Base-by-base conservation (phyloP, 75 land plant genomes). In the Azolla pinnata region DNA sequence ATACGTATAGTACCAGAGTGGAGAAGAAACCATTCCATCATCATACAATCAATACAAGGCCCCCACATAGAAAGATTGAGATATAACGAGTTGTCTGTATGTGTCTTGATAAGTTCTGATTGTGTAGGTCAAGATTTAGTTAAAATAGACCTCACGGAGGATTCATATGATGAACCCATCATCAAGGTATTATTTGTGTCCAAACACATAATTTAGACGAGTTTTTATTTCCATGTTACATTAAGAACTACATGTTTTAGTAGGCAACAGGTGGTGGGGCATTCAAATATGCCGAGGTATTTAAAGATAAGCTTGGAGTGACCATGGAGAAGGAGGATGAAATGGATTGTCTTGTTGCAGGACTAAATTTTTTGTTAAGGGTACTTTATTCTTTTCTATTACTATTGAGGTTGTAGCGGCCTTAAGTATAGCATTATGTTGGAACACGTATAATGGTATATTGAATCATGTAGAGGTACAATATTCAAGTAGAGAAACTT, bases 181-280 rank as follows among this genome's bases (percentile, higher is more conserved):
- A 60, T 60, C 23, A 60, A 60, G 62, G 62, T 60, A 44, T 10
- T n/a, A n/a, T n/a, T n/a, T 19, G 18, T 29, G 17, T 57, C 20
- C 2, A 31, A 19, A 35, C 29, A 24, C 29, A 9, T 52, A 3
- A 10, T 24, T 16, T 14, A 19, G 29, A 26, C 14, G 54, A 19
- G 29, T 25, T 19, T 57, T 38, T 31, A 2, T 17, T 5, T 5
- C 52, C 17, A 5, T 50, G 52, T 7, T 23, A 23, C 18, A 9
- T 17, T 18, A 9, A 50, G 24, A 4, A 9, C 7, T 4, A 5
- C 40, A 5, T 35, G 12, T 24, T 24, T 52, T 2, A 1, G 18
- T 24, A 93, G 96, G 98, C 98, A 54, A 93, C 98, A 70, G 98
- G 98, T 67, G 98, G 98, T 65, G 98, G 98, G 31, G 96, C 98